Percentiles rank a stretch among this genome's conserved stretches.
phyloP scores from a whole-genome alignment of 768 basidiomycete species.

The Rhodotorula babjevae region DNA sequence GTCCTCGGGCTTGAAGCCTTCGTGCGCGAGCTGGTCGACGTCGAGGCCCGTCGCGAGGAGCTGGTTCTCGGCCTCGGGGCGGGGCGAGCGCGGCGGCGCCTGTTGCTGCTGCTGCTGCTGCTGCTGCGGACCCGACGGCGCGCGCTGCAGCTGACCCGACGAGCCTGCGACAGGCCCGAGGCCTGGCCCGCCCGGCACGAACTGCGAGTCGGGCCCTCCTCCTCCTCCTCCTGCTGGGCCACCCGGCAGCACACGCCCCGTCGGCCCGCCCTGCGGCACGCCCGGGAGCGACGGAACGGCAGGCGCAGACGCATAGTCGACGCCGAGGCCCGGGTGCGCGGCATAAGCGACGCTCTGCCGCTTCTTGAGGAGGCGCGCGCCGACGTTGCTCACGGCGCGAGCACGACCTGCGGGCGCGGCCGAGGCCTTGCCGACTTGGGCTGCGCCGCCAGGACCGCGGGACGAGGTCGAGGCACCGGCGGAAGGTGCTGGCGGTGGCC shows the following conservation, averaged over 20 bases:
- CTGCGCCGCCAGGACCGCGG: background rate
- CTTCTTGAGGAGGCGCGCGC: conserved; percentile 38
- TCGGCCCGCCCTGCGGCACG: background rate
- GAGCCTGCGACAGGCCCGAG: background rate
- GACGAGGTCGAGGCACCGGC: background rate
- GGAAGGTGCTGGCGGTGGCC: background rate
- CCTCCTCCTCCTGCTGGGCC: background rate
- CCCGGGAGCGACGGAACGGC: conserved; percentile 18
- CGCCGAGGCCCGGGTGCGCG: background rate
- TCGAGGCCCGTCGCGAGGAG: conserved; percentile 48
- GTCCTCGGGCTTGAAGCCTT: conserved; percentile 79
- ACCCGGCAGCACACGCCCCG: background rate
- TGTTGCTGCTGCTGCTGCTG: background rate
- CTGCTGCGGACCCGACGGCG: background rate
- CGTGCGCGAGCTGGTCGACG: conserved; percentile 62
- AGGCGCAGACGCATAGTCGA: background rate
- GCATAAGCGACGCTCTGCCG: conserved; percentile 38
- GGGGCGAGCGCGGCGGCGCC: background rate
- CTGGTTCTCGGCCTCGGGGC: conserved; percentile 14
- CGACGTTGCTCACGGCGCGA: conserved; percentile 35
- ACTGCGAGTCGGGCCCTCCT: background rate
- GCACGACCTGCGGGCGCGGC: background rate
- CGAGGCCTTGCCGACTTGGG: background rate
- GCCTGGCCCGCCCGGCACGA: background rate
- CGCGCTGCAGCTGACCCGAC: background rate